phyloP scores from a whole-genome alignment of 2,329 filamentous ascomycete species.

The Elsinoe arachidis region DNA sequence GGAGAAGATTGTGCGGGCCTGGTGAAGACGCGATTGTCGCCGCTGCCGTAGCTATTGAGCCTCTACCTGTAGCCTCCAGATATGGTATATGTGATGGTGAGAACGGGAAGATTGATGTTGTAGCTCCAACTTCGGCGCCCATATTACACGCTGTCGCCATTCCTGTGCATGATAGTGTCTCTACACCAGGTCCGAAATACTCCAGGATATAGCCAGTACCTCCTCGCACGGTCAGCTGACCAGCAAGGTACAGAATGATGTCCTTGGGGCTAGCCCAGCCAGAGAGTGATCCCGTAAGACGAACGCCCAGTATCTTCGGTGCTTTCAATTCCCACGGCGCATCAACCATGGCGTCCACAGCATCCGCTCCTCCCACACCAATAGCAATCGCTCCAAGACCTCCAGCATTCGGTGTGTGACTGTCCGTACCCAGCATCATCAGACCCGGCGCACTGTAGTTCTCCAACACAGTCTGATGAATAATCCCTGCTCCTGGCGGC shows the following conservation, averaged over 20 bases:
- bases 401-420: slow-evolving; percentile 95
- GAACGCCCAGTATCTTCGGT: slow-evolving; percentile 93
- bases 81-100: slow-evolving; percentile 77
- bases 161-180: slow-evolving; percentile 81
- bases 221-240: slow-evolving; percentile 76
- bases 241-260: slow-evolving; percentile 82
- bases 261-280: slow-evolving; percentile 96
- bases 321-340: slow-evolving; percentile 98
- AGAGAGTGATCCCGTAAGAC: slow-evolving; percentile 77
- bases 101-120: slow-evolving; percentile 91
- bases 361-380: slow-evolving; percentile 95
- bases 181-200: slow-evolving; percentile 83
- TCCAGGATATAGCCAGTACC: slow-evolving; percentile 94
- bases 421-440: slow-evolving; percentile 98
- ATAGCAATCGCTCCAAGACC: slow-evolving; percentile 92
- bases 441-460: slow-evolving; percentile 95
- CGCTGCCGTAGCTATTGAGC: slow-evolving; percentile 59
- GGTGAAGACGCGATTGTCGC: slow-evolving; percentile 50
- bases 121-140: slow-evolving; percentile 89
- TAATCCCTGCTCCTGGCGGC: slow-evolving; percentile 88
- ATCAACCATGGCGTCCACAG: slow-evolving; percentile 96
- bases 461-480: slow-evolving; percentile 95
- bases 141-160: slow-evolving; percentile 92
- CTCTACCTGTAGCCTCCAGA: slow-evolving; percentile 72
- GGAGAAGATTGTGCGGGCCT: slow-evolving; percentile 56